Evolutionary conservation across 2,329 filamentous ascomycete genomes (phyloP), one percentile per base, ranked within the genome.

Genomic region (Penicillium sp.): DNA sequence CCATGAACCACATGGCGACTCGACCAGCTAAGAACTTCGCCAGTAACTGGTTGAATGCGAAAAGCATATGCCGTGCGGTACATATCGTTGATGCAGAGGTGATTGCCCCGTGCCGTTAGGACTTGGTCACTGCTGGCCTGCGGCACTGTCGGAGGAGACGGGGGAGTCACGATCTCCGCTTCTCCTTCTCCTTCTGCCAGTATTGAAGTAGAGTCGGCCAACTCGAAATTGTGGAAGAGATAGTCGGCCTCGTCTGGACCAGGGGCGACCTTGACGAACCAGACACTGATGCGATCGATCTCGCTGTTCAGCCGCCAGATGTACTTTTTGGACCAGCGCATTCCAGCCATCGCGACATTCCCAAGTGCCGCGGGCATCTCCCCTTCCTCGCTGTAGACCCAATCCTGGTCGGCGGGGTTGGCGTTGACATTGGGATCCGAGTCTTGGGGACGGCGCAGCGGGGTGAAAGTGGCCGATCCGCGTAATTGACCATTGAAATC

Each of bases 31-130:
- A 65, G 26, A 37, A 67, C 56, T 35, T 61, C 52, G 5, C 56
- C 60, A 0, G 54, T 54, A 6, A 52, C 54, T 1, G 51, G 41
- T 3, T 44, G 40, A 15, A 70, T 47, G 8, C 61, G 55, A 45
- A 70, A 70, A 12, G 62, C 56, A 51, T 70, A 70, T 2, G 60
- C 61, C 4, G 65, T 70, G 37, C 61, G 62, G 50, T 70, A 70
- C 57, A 66, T 68, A 50, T 70, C 67, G 30, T 69, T 66, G 36
- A 69, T 60, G 47, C 67, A 70, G 7, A 70, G 57, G 50, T 70
- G 67, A 29, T 65, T 62, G 2, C 67, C 67, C 12, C 53, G 52
- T 3, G 67, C 67, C 34, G 53, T 48, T 7, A 67, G 39, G 4
- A 68, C 55, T 4, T 38, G 43, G 1, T 57, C 3, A 44, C 39